These are phyloP conservation scores for Schizonepeta tenuifolia DNA, from an alignment of 257 asterid genomes.

Conservation along the genomic window DNA sequence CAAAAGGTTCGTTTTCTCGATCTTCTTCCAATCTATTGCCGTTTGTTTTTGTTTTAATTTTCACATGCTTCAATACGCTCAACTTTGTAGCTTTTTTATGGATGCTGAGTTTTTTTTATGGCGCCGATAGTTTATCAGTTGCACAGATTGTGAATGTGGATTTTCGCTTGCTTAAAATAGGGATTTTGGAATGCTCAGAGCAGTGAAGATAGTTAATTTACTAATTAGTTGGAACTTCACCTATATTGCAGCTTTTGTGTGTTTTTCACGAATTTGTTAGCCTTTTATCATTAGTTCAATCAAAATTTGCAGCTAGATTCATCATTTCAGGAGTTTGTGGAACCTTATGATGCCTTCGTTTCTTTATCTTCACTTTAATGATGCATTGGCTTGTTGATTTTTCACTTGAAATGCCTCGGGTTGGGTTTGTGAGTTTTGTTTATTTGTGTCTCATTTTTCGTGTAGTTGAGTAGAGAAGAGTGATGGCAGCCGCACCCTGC, in stretches of 20 bases:
- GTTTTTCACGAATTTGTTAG: background rate
- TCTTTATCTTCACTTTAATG: background rate
- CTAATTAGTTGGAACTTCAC: background rate
- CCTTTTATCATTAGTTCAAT: background rate
- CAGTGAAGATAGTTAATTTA: background rate
- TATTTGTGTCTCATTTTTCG: background rate
- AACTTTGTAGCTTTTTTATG: background rate
- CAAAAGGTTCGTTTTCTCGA: slow-evolving; percentile 20
- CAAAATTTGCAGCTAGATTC: background rate
- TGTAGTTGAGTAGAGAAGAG: slow-evolving; percentile 21
- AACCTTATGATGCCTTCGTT: background rate
- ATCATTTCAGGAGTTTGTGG: background rate
- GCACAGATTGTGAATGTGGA: slow-evolving; percentile 6
- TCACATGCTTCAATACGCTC: too few species aligned
- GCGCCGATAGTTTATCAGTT: background rate
- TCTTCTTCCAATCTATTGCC: background rate
- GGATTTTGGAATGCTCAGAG: slow-evolving; percentile 9
- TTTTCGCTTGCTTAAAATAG: background rate
- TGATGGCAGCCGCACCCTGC: slow-evolving; percentile 45
- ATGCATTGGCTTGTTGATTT: background rate
- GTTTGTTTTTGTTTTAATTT: background rate
- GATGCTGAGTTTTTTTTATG: background rate
- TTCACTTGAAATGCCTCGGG: slow-evolving; percentile 15
- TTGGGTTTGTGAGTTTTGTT: background rate
- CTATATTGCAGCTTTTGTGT: slow-evolving; percentile 9